phyloP scores from a whole-genome alignment of 257 asterid genomes.

The Fraxinus pennsylvanica region DNA sequence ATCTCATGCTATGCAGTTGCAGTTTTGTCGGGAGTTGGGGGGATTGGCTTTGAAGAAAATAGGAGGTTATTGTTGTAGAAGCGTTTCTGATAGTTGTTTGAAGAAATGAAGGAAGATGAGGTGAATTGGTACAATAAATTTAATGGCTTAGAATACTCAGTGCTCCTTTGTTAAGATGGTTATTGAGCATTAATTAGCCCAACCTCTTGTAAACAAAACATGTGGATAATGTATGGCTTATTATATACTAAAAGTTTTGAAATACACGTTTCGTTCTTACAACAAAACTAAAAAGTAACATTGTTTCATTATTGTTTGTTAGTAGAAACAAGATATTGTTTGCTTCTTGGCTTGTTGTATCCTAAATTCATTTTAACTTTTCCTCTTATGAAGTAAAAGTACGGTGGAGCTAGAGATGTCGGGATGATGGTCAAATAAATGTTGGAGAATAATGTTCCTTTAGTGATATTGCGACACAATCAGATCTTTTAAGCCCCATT shows the following conservation, averaged over 20 bases:
- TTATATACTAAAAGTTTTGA: not conserved
- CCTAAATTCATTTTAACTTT: constrained; percentile 8
- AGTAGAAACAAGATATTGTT: not conserved
- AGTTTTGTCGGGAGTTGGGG: not conserved
- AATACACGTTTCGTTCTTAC: not conserved
- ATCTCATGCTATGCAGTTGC: not conserved
- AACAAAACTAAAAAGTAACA: not conserved
- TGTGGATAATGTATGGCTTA: not conserved
- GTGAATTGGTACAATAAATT: not conserved
- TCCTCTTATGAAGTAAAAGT: constrained; percentile 3
- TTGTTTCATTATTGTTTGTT: not conserved
- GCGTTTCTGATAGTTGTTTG: not conserved
- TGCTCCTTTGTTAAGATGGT: not conserved
- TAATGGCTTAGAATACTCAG: not conserved
- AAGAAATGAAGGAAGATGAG: not conserved
- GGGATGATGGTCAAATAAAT: not conserved
- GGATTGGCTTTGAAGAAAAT: not conserved
- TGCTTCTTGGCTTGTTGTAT: constrained; percentile 13
- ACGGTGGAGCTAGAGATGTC: not conserved
- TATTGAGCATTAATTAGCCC: not conserved
- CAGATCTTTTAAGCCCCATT: not conserved
- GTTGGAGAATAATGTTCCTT: not conserved
- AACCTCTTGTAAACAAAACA: not conserved
- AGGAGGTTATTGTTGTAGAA: not conserved
- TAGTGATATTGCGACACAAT: too few species aligned